These are phyloP conservation scores for Zasmidium citrigriseum DNA, from an alignment of 2,329 filamentous ascomycete species.

Conservation along the genomic window DNA sequence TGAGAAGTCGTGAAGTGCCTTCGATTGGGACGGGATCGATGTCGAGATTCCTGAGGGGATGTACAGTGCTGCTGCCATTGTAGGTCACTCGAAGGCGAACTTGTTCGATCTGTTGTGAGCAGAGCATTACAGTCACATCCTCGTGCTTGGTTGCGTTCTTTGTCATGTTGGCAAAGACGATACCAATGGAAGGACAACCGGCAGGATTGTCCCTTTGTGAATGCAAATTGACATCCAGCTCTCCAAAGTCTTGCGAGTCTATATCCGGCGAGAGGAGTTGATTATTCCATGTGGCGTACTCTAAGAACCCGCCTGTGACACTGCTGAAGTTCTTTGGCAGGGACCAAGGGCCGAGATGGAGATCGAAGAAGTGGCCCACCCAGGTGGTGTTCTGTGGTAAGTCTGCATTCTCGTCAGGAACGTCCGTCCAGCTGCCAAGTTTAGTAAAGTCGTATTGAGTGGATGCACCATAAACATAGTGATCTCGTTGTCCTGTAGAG, in stretches of 20 bases:
- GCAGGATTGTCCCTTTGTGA: background rate
- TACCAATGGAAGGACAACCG: conserved; percentile 4
- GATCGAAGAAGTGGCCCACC: conserved; percentile 4
- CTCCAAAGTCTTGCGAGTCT: background rate
- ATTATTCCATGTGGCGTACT: background rate
- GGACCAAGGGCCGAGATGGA: conserved; percentile 3
- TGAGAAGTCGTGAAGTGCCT: background rate
- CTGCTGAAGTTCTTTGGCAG: background rate
- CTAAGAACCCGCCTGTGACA: background rate
- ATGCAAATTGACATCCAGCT: background rate
- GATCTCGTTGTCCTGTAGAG: background rate
- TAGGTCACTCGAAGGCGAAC: background rate
- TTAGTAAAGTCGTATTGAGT: background rate
- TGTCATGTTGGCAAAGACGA: background rate
- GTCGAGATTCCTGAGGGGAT: background rate
- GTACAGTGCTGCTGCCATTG: background rate
- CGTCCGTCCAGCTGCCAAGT: background rate
- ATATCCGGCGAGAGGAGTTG: background rate
- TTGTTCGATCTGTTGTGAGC: conserved; percentile 4
- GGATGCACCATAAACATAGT: background rate
- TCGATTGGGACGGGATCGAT: background rate
- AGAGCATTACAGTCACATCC: conserved; percentile 3
- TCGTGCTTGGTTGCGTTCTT: background rate
- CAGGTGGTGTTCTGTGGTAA: background rate
- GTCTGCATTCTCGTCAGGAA: background rate